These are phyloP conservation scores for Pichia sp. DNA, from an alignment of 1,139 yeast genomes.

Conservation along the genomic window DNA sequence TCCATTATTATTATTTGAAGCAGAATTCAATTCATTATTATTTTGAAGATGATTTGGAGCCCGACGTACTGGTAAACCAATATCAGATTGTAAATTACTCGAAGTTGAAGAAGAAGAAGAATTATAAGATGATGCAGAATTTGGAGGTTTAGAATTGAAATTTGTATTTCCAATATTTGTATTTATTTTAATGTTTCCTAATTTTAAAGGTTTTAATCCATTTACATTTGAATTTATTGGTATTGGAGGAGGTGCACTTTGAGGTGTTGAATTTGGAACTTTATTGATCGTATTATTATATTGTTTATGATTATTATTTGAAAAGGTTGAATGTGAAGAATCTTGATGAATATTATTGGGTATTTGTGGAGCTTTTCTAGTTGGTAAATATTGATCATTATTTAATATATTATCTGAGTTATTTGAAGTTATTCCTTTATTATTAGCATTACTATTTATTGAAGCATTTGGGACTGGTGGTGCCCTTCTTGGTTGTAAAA, in stretches of 20 bases:
- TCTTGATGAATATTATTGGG: conserved; percentile 11
- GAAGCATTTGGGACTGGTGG: conserved; percentile 44
- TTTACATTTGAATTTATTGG: neutral
- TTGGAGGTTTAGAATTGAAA: neutral
- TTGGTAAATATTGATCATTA: conserved; percentile 18
- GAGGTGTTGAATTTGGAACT: conserved; percentile 23
- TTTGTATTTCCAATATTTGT: neutral
- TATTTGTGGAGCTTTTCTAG: conserved; percentile 27
- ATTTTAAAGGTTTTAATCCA: conserved; percentile 4
- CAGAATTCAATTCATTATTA: conserved; percentile 16
- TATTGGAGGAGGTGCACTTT: conserved; percentile 14
- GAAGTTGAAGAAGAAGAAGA: conserved; percentile 1
- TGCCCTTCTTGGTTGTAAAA: conserved; percentile 47
- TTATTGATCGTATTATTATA: conserved; percentile 8
- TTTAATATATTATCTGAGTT: neutral
- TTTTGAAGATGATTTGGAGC: conserved; percentile 31
- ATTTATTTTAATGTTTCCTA: conserved; percentile 6
- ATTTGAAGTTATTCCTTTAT: neutral
- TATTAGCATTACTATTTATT: neutral
- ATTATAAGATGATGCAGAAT: conserved; percentile 4
- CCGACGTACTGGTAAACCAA: conserved; percentile 39
- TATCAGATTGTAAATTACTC: conserved; percentile 10
- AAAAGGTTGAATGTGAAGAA: neutral
- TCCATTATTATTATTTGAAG: neutral
- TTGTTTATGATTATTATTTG: neutral